Conservation (phyloP, 257 asterid genomes). For the Misopates orontium region DNA sequence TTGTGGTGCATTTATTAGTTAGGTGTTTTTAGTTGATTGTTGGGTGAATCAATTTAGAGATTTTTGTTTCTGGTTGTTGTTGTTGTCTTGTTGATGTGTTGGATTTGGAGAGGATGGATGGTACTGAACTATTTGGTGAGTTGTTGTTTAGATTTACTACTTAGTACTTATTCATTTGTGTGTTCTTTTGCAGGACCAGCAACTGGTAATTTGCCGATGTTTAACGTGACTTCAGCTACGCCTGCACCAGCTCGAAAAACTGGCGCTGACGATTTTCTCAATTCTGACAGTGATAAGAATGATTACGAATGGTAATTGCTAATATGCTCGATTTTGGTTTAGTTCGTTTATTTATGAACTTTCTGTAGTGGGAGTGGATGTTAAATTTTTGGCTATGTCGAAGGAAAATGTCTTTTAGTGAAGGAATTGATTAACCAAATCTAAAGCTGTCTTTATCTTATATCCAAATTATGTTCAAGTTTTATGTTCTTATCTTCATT, state of each 20-base stretch:
- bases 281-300: conserved; percentile 92
- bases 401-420: no score
- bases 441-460: no score
- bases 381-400: no score
- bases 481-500: no score
- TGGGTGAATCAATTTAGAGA: conserved; percentile 23
- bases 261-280: conserved; percentile 89
- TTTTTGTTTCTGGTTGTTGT: not conserved
- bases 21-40: conserved; percentile 24
- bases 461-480: no score
- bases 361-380: no score
- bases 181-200: conserved; percentile 53
- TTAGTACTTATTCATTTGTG: no score
- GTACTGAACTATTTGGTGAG: no score
- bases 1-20: conserved; percentile 33
- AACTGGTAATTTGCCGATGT: conserved; percentile 63
- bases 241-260: conserved; percentile 63
- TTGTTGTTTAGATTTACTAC: no score
- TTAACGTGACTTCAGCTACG: conserved; percentile 56
- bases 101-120: no score
- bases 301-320: conserved; percentile 88
- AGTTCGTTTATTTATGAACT: conserved; percentile 19
- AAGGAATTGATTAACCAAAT: no score
- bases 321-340: conserved; percentile 13
- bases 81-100: no score